phyloP scores from a whole-genome alignment of 2,329 filamentous ascomycete species.

The Lecanicillium sp. region DNA sequence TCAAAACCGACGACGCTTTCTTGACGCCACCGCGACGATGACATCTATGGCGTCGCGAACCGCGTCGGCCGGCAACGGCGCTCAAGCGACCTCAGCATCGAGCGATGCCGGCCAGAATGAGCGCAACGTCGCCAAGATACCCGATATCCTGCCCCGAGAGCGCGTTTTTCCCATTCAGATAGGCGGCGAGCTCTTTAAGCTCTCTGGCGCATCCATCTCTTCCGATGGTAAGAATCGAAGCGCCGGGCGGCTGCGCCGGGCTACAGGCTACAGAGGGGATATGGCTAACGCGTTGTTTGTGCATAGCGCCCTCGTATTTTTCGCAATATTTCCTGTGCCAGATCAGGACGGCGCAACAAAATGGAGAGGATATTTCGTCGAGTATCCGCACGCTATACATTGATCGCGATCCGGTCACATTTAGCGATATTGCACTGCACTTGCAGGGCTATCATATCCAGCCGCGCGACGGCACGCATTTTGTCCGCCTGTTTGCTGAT shows the following conservation, averaged over 20 bases:
- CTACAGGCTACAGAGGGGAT: background rate
- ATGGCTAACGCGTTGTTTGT: background rate
- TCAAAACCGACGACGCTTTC: no score
- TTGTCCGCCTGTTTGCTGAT: slow-evolving; percentile 88
- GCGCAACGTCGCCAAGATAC: slow-evolving; percentile 41
- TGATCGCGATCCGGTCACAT: slow-evolving; percentile 84
- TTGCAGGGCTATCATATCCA: slow-evolving; percentile 86
- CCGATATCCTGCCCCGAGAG: slow-evolving; percentile 58
- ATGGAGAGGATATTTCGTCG: slow-evolving; percentile 43
- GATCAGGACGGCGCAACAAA: slow-evolving; percentile 56
- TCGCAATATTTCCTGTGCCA: slow-evolving; percentile 90
- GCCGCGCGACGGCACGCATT: slow-evolving; percentile 77
- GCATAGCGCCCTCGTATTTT: slow-evolving; percentile 85
- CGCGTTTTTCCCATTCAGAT: slow-evolving; percentile 72
- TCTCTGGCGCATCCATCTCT: slow-evolving; percentile 66
- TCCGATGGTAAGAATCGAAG: slow-evolving; percentile 54
- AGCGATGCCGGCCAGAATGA: slow-evolving; percentile 17
- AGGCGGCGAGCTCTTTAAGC: slow-evolving; percentile 63
- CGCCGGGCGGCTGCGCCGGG: no score
- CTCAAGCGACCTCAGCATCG: background rate
- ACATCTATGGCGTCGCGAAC: background rate
- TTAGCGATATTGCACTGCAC: slow-evolving; percentile 83
- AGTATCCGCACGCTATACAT: slow-evolving; percentile 81
- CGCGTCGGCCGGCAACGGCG: background rate
- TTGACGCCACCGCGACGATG: no score